Conservation (phyloP, 78 protist species). For the Protostelium mycophagum region DNA sequence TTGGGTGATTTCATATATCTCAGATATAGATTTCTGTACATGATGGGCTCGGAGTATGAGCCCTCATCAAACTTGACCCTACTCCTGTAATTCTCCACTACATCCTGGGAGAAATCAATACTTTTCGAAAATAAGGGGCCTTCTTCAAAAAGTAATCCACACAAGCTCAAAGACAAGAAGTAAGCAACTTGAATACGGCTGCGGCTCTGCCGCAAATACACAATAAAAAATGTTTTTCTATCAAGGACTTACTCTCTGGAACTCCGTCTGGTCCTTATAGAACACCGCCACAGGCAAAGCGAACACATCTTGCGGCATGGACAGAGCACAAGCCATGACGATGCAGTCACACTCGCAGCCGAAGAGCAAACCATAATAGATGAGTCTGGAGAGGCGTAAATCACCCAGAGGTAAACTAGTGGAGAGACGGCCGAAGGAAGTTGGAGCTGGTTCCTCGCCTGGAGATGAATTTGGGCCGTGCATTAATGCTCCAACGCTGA, state of each 20-base stretch:
- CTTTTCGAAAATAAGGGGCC: too few relatives aligned
- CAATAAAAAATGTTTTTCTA: too few relatives aligned
- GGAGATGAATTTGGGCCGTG: not conserved
- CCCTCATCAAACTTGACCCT: not conserved
- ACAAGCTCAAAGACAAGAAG: too few relatives aligned
- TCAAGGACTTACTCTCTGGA: not conserved
- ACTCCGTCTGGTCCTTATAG: not conserved
- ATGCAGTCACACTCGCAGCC: not conserved
- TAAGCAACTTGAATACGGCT: too few relatives aligned
- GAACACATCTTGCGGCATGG: not conserved
- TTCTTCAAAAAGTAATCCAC: too few relatives aligned
- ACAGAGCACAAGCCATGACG: conserved; percentile 4
- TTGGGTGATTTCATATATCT: not conserved
- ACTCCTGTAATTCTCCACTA: not conserved
- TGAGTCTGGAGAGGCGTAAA: not conserved
- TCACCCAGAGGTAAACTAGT: not conserved
- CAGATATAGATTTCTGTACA: not conserved
- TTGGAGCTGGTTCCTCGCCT: not conserved
- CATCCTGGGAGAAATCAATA: too few relatives aligned
- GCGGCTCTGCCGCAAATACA: too few relatives aligned
- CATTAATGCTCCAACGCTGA: not conserved
- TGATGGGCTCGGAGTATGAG: not conserved
- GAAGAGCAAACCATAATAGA: not conserved
- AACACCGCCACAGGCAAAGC: not conserved
- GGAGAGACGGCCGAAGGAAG: not conserved